phyloP scores from a whole-genome alignment of 2,329 filamentous ascomycete genomes.

The Fusarium annulatum region DNA sequence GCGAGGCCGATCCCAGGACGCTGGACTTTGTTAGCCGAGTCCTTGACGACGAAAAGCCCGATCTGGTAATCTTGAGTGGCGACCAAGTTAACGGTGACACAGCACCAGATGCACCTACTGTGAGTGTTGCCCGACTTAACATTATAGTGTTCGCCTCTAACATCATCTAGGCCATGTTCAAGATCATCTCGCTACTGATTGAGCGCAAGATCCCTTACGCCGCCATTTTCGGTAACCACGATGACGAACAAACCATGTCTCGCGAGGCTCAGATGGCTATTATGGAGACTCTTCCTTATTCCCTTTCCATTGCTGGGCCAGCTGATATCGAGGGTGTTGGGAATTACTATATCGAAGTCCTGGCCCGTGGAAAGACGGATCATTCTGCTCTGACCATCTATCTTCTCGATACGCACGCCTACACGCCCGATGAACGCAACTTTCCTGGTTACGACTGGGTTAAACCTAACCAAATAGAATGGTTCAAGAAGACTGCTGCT shows the following conservation, averaged over 20 bases:
- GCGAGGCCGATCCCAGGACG: slow-evolving; percentile 91
- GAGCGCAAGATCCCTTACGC: slow-evolving; percentile 92
- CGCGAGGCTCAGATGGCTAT: slow-evolving; percentile 85
- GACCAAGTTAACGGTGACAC: slow-evolving; percentile 97
- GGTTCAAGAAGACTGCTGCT: slow-evolving; percentile 86
- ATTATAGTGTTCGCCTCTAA: slow-evolving; percentile 19
- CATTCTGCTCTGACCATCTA: slow-evolving; percentile 96
- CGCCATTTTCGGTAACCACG: slow-evolving; percentile 96
- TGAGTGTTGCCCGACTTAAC: slow-evolving; percentile 52
- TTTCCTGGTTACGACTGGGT: slow-evolving; percentile 98
- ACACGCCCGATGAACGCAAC: slow-evolving; percentile 87
- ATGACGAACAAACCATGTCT: slow-evolving; percentile 87
- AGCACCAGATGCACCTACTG: slow-evolving; percentile 88
- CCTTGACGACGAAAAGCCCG: slow-evolving; percentile 92
- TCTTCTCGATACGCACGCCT: slow-evolving; percentile 90
- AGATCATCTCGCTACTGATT: slow-evolving; percentile 86
- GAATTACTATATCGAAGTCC: slow-evolving; percentile 93
- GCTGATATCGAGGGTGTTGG: slow-evolving; percentile 88
- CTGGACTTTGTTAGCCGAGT: slow-evolving; percentile 87
- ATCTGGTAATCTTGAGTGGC: slow-evolving; percentile 90
- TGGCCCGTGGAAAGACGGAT: slow-evolving; percentile 80
- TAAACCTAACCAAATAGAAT: slow-evolving; percentile 91
- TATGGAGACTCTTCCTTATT: slow-evolving; percentile 88
- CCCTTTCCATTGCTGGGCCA: slow-evolving; percentile 85
- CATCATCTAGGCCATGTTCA: slow-evolving; percentile 79